phyloP scores from a whole-genome alignment of 2,329 filamentous ascomycete species.

The Catunica adiposa region DNA sequence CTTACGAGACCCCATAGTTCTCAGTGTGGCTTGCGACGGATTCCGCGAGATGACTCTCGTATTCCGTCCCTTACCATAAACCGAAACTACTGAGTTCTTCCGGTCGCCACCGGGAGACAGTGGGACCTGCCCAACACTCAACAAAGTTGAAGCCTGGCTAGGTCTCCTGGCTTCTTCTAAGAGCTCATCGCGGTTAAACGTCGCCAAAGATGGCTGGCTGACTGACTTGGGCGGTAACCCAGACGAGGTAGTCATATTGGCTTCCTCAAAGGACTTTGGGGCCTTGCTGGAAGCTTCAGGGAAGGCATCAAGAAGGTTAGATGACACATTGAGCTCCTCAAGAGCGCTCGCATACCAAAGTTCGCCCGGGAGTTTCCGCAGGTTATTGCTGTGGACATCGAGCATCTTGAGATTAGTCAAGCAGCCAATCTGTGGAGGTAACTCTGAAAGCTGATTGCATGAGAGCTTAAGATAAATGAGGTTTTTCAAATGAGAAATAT shows the following conservation, averaged over 20 bases:
- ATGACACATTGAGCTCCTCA: conserved; percentile 86
- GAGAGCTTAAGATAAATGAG: conserved; percentile 89
- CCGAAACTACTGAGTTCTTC: conserved; percentile 72
- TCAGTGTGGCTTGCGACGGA: conserved; percentile 29
- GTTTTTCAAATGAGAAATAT: conserved; percentile 67
- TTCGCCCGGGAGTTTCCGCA: conserved; percentile 74
- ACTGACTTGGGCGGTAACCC: conserved; percentile 22
- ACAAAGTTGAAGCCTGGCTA: conserved; percentile 60
- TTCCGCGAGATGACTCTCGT: conserved; percentile 63
- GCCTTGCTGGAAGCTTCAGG: conserved; percentile 67
- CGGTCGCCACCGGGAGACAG: conserved; percentile 42
- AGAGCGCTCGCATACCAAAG: conserved; percentile 90
- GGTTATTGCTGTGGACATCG: conserved; percentile 85
- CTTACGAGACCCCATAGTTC: conserved; percentile 46
- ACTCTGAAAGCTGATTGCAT: conserved; percentile 69
- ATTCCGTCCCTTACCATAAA: conserved; percentile 67
- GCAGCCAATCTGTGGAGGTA: conserved; percentile 79
- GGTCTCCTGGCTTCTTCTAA: conserved; percentile 47
- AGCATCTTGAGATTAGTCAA: conserved; percentile 69
- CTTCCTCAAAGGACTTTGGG: conserved; percentile 42
- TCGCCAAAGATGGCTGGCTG: conserved; percentile 29
- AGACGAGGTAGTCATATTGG: conserved; percentile 17
- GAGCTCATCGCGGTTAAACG: conserved; percentile 57
- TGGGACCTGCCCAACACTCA: conserved; percentile 63
- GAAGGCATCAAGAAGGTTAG: conserved; percentile 80